Evolutionary conservation across 306 rosid genomes (phyloP).

Genomic region (Glycine soja): DNA sequence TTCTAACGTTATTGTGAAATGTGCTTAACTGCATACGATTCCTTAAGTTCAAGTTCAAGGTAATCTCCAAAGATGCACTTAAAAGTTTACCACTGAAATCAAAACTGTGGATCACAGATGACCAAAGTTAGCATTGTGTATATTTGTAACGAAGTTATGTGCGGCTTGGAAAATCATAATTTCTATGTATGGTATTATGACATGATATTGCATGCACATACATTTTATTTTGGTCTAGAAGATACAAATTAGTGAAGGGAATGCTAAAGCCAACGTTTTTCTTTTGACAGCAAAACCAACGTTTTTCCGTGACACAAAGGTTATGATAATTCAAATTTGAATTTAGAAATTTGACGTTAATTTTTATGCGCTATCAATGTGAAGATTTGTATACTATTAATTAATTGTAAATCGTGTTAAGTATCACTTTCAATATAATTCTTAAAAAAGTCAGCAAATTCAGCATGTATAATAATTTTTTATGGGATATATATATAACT

Average conservation of each 20-base stretch:
- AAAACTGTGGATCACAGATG: background rate
- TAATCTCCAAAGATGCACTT: background rate
- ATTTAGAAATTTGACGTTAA: background rate
- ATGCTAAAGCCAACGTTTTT: background rate
- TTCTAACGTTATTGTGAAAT: background rate
- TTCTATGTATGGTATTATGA: background rate
- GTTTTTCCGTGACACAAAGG: background rate
- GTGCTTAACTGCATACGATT: conserved; percentile 7
- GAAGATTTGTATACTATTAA: too few relatives aligned
- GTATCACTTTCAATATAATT: background rate
- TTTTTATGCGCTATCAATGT: too few relatives aligned
- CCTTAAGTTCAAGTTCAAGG: background rate
- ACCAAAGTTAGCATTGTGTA: conserved; percentile 11
- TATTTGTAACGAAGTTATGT: background rate
- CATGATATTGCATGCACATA: background rate
- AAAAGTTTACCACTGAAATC: background rate
- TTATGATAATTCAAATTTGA: background rate
- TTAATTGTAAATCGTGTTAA: too few relatives aligned
- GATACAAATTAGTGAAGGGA: background rate
- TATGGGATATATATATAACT: too few relatives aligned
- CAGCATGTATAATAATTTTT: too few relatives aligned
- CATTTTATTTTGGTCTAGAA: background rate
- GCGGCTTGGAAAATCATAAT: conserved; percentile 1
- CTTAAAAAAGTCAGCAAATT: too few relatives aligned
- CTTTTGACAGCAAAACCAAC: background rate